Evolutionary conservation across 768 basidiomycete genomes (phyloP).

Genomic region (Daedaleopsis sinensis): DNA sequence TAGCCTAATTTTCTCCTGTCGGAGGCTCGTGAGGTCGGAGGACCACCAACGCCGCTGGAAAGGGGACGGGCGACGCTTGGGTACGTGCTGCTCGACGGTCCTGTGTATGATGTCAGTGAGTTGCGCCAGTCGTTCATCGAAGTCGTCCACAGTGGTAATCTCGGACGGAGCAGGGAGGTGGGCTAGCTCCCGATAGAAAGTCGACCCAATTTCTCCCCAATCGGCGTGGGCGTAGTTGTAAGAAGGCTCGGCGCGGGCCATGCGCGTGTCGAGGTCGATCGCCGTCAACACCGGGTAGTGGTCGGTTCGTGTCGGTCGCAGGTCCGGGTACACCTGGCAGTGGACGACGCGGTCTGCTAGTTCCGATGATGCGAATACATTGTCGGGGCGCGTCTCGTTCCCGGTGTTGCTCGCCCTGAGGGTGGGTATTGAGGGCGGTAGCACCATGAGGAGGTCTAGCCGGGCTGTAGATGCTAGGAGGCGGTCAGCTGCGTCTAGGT

Average conservation of each 20-base stretch:
- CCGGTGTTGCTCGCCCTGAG: background rate
- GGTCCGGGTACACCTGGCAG: background rate
- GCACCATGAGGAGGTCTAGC: background rate
- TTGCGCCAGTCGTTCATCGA: slow-evolving; percentile 2
- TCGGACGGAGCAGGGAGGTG: background rate
- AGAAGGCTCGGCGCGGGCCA: background rate
- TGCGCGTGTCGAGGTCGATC: slow-evolving; percentile 26
- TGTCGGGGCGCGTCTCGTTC: slow-evolving; percentile 1
- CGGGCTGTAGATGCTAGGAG: too few relatives aligned
- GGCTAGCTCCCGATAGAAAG: slow-evolving; percentile 10
- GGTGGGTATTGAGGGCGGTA: background rate
- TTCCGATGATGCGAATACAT: background rate
- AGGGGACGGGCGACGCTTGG: slow-evolving; percentile 20
- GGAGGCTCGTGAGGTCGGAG: slow-evolving; percentile 28
- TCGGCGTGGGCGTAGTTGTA: slow-evolving; percentile 34
- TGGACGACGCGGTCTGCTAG: background rate
- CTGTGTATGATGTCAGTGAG: slow-evolving; percentile 24
- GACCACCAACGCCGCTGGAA: slow-evolving; percentile 39
- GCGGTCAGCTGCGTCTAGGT: background rate
- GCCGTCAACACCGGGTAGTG: slow-evolving; percentile 42
- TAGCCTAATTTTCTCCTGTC: slow-evolving; percentile 20
- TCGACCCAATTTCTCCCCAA: slow-evolving; percentile 34
- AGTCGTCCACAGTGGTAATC: slow-evolving; percentile 4
- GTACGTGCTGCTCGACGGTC: slow-evolving; percentile 24
- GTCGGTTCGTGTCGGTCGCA: background rate